Evolutionary conservation across 768 basidiomycete genomes (phyloP), one percentile per base, ranked within the genome.

Genomic region (Dioszegia aurantiaca): DNA sequence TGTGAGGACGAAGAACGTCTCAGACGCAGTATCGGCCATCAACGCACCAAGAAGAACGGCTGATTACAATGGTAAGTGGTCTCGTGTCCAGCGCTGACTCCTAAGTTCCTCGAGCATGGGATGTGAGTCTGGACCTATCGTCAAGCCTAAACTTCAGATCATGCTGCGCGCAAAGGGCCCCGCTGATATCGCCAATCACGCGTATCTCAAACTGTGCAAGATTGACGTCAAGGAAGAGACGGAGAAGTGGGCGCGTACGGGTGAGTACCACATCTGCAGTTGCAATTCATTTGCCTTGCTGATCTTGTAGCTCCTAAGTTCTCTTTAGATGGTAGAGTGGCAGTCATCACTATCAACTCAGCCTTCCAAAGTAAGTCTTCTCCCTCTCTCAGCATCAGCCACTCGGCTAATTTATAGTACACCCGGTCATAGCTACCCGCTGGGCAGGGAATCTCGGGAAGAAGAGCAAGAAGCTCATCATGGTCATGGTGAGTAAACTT

Each of bases 401-500:
- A 33, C 6, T 6, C n/a, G 9, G 28, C 48, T 58, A 17, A 56
- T 27, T 23, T 4, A 1, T 45, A 75, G 78, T 82, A 0, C 77
- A 78, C 42, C 77, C 81, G 41, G 78, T 82, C 4, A 79, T 82
- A 24, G 81, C 80, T 6, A 82, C 80, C 0, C 70, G 80, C 31
- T 82, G 81, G 81, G 76, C 80, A 0, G 78, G 79, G 64, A 58
- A 75, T 72, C 59, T 80, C 62, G 59, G 77, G 63, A 30, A 63
- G 48, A 69, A 78, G 65, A 68, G 77, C 55, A 71, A 65, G 44
- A 77, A 70, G 27, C 58, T 75, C 11, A 45, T 68, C 16, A 73
- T 73, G 73, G 58, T 74, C 24, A 73, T 74, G 68, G 73, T 69
- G 24, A 45, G 67, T 53, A 12, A 26, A 8, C n/a, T 23, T 37